Evolutionary conservation across 1,139 yeast species (phyloP), one percentile per base, ranked within the genome.

Genomic region (Protomyces gravidus): DNA sequence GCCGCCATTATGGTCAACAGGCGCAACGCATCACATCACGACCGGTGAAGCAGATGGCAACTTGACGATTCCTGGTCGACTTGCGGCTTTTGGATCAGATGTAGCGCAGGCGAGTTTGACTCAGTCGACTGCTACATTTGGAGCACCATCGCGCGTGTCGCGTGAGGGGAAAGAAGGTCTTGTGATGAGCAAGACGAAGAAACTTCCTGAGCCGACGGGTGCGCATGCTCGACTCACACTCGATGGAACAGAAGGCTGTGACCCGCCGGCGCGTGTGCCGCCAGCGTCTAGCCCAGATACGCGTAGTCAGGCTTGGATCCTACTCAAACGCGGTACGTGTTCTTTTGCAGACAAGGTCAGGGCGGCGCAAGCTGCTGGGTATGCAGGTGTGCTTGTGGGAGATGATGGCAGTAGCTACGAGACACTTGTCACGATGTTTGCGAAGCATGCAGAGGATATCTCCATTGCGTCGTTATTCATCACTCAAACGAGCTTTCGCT

Each of bases 341-440:
- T 68, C 73, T 26, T 72, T 75, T 57, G 72, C 69, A 61, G 70
- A 69, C 13, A 75, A 75, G 63, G 70, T 75, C n/a, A 65, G 69
- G 58, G 66, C 67, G 32, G 65, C 75, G 55, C 77, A 75, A 64
- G 62, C 63, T 7, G 67, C 70, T 65, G 77, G 78, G 23, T 78
- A 77, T 7, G 63, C 61, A 3, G 78, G 75, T n/a, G 77, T 75
- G 36, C 67, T 75, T 48, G 73, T 75, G 5, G 76, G 76, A 21
- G 76, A 75, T 62, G 70, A 72, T 57, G 66, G 66, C 42, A 66
- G 69, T 21, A 65, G 71, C n/a, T 55, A 26, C 28, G 50, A 48
- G 9, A 72, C 73, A 1, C 64, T 72, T 51, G 68, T 73, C 23
- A 72, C 75, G 28, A 73, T 72, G 75, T 72, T 68, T 63, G 69